Conservation (phyloP, 306 rosid genomes). For the Quercus cerris region DNA sequence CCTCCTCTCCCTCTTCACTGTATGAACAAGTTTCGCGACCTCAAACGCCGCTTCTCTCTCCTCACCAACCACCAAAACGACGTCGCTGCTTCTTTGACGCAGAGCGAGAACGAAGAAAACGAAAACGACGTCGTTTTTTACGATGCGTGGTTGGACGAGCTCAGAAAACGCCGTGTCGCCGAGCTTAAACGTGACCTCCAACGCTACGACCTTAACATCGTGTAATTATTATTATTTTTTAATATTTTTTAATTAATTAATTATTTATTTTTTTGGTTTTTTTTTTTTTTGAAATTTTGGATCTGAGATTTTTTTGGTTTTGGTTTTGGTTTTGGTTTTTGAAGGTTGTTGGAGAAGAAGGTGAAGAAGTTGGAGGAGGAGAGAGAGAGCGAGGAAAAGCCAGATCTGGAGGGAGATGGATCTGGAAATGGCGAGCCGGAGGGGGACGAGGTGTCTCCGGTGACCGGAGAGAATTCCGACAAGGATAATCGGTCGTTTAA, state of each 20-base stretch:
- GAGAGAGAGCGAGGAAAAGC: constrained; percentile 35
- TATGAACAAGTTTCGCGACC: constrained; percentile 57
- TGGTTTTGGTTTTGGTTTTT: neutral
- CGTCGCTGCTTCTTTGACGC: neutral
- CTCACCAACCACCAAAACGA: constrained; percentile 20
- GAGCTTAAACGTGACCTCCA: constrained; percentile 75
- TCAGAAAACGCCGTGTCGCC: constrained; percentile 57
- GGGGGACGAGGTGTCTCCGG: constrained; percentile 18
- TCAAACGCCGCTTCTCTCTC: constrained; percentile 48
- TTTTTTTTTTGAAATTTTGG: constrained; percentile 42
- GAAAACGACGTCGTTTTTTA: constrained; percentile 25
- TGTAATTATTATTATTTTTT: constrained; percentile 31
- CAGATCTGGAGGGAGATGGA: constrained; percentile 57
- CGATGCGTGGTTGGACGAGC: constrained; percentile 50
- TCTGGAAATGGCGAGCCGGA: constrained; percentile 43
- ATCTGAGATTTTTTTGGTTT: neutral
- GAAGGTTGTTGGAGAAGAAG: constrained; percentile 69
- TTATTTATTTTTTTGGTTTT: constrained; percentile 12
- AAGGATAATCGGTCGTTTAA: constrained; percentile 74
- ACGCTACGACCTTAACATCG: constrained; percentile 59
- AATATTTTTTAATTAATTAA: neutral
- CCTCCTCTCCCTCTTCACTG: constrained; percentile 35
- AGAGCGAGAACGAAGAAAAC: no score
- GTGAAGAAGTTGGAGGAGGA: constrained; percentile 69
- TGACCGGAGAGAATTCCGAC: constrained; percentile 53